Percentiles rank a stretch among this genome's conserved stretches.
phyloP scores from a whole-genome alignment of 129 eudicot species.

The Artemisia annua region DNA sequence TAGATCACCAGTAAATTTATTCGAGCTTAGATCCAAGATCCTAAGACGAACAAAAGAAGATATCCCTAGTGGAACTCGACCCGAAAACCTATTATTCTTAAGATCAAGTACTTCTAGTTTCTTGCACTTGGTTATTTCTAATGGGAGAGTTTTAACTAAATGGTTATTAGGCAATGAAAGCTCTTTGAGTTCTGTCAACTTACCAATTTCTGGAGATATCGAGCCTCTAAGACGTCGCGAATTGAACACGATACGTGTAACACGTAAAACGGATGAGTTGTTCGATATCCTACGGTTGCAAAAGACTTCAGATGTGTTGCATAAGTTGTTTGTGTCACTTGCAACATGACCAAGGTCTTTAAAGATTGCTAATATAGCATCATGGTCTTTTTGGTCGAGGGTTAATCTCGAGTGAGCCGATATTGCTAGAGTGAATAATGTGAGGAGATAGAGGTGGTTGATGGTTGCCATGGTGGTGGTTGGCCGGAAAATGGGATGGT shows the following conservation, averaged over 20 bases:
- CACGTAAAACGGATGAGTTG: conserved; percentile 44
- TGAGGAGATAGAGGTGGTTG: conserved; percentile 36
- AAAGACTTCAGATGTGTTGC: conserved; percentile 61
- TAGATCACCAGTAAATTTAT: conserved; percentile 59
- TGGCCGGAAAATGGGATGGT: conserved; percentile 11
- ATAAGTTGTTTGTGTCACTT: conserved; percentile 36
- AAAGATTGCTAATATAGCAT: conserved; percentile 52
- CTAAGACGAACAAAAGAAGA: conserved; percentile 58
- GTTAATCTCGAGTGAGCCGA: conserved; percentile 37
- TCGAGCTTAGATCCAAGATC: conserved; percentile 57
- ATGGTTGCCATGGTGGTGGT: conserved; percentile 44
- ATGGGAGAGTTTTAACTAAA: conserved; percentile 58
- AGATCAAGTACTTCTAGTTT: conserved; percentile 66
- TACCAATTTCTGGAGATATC: conserved; percentile 67
- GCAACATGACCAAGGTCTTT: conserved; percentile 46
- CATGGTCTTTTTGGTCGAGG: conserved; percentile 51
- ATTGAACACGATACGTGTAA: conserved; percentile 58
- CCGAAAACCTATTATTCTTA: conserved; percentile 53
- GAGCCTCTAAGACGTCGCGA: conserved; percentile 48
- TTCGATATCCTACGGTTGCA: conserved; percentile 49
- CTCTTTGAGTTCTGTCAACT: conserved; percentile 73
- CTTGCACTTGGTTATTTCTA: conserved; percentile 52
- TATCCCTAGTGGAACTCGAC: conserved; percentile 52
- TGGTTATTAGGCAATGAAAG: conserved; percentile 57
- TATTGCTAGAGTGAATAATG: conserved; percentile 43